Evolutionary conservation across 148 eudicot species (phyloP).

Genomic region (Pharnaceum exiguum): DNA sequence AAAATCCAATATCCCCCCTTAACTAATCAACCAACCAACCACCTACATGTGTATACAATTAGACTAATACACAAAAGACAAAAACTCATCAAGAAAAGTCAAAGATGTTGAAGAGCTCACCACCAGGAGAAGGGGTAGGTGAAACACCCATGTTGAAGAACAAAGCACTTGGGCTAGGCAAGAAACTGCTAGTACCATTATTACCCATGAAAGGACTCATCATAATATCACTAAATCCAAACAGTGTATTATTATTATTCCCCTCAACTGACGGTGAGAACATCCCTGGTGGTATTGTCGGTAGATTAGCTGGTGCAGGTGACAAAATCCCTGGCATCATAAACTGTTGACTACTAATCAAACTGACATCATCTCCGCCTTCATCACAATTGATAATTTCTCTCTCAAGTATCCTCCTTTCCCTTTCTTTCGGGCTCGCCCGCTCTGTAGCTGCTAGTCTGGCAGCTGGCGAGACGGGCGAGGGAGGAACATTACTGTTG

Average conservation of each 20-base stretch:
- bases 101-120: conserved; percentile 42
- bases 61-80: too few relatives aligned
- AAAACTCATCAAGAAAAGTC: conserved; percentile 32
- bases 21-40: too few relatives aligned
- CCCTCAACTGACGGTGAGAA: conserved; percentile 34
- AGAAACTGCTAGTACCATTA: conserved; percentile 23
- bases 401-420: conserved; percentile 17
- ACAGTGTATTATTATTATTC: not conserved
- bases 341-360: conserved; percentile 17
- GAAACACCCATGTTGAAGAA: conserved; percentile 31
- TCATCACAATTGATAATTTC: not conserved
- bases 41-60: too few relatives aligned
- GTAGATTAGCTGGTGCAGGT: conserved; percentile 65
- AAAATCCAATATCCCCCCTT: not conserved
- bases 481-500: too few relatives aligned
- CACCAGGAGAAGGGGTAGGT: conserved; percentile 45
- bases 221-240: conserved; percentile 24
- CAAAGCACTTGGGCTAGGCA: conserved; percentile 48
- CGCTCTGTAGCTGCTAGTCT: conserved; percentile 56
- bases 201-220: conserved; percentile 35
- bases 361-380: not conserved
- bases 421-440: conserved; percentile 45
- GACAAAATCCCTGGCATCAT: conserved; percentile 61
- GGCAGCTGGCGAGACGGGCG: conserved; percentile 65
- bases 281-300: conserved; percentile 40